These are phyloP conservation scores for Quercus rubra DNA, from an alignment of 306 rosid species.

Conservation along the genomic window DNA sequence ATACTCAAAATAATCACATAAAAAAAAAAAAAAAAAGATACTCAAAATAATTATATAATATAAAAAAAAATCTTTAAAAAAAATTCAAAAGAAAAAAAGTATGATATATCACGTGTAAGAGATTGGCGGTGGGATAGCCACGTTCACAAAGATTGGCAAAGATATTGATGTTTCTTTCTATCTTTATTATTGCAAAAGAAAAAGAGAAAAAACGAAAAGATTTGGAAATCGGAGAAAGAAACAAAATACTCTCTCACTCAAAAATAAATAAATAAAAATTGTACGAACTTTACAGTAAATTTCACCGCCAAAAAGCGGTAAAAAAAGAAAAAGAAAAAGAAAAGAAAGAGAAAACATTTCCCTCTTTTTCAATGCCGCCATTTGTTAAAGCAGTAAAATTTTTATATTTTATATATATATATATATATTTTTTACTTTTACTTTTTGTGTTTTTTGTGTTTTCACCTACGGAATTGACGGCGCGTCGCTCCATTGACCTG, in stretches of 20 bases:
- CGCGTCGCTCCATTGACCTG: slow-evolving; percentile 33
- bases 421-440: too few relatives aligned
- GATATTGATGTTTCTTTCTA: slow-evolving; percentile 19
- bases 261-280: background rate
- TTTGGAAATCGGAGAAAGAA: background rate
- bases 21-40: background rate
- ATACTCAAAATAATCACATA: background rate
- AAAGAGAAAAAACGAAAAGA: background rate
- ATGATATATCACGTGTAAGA: slow-evolving; percentile 47
- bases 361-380: background rate
- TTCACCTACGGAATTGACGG: slow-evolving; percentile 30
- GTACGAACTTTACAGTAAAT: slow-evolving; percentile 6
- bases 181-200: background rate
- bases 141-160: slow-evolving; percentile 27
- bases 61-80: background rate
- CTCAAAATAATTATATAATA: background rate
- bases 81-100: background rate
- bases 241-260: too few relatives aligned
- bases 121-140: background rate
- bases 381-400: background rate
- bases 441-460: background rate
- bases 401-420: too few relatives aligned
- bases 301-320: slow-evolving; percentile 21
- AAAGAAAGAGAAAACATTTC: background rate
- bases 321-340: too few relatives aligned